Base-by-base conservation (phyloP, 192 early-diverging fungal species). In the Jimgerdemannia lactiflua region DNA sequence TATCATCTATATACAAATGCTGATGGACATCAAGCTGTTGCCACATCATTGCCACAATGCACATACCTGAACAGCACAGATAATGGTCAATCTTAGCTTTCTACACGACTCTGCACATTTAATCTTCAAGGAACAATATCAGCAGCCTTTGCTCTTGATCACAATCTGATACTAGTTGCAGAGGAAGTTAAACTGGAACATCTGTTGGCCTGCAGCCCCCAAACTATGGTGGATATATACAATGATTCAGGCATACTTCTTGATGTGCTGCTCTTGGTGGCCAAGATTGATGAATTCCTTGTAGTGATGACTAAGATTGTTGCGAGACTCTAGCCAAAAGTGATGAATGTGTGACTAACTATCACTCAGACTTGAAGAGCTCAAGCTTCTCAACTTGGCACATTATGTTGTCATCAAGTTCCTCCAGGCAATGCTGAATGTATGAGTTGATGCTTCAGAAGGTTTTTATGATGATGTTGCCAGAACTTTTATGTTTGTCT, bases 361-460 rank as follows among this genome's bases (percentile, higher is more conserved):
- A 69, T 43, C 39, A 63, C 20, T 76, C 75, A 4, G 75, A 43
- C 29, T 76, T 76, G 70, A 76, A 76, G 42, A 44, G 59, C 63
- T 69, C 63, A 3, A 76, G 44, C 39, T 64, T 76, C 18, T 63
- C 74, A 2, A 63, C 54, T 54, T 54, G 43, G 65, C 75, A 71
- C 4, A 4, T 71, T 18, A 73, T 7, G 3, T 64, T 8, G 59
- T 8, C 14, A 14, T 14, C 49, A 3, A 71, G 8, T 54, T 8
- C 19, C 42, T 76, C 3, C 65, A 76, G 65, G 29, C 64, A 73
- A 20, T 64, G 1, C 18, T 72, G 66, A 19, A 77, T 70, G 64
- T 76, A 19, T 17, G 75, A 65, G 20, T 71, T 71, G 63, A 76
- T 76, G 63, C 66, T 76, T 11, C 43, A 71, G 49, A 76, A 76